These are phyloP conservation scores for Calonectria montana DNA, from an alignment of 2,329 filamentous ascomycete species.

Conservation along the genomic window DNA sequence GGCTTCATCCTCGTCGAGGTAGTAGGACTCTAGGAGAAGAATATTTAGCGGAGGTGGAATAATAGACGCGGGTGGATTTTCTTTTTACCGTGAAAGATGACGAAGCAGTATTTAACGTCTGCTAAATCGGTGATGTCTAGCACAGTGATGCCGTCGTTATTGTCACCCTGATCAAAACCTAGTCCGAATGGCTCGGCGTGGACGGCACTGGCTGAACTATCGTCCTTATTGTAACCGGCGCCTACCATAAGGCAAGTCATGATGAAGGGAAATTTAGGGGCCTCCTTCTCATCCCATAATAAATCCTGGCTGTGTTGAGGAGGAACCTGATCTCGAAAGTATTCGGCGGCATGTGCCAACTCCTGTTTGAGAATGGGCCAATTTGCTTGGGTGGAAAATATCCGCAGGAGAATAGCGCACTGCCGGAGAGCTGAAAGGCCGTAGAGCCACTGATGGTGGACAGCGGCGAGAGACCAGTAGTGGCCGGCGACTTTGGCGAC, in stretches of 20 bases:
- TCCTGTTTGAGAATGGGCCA: constrained; percentile 13
- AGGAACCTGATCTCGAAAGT: neutral
- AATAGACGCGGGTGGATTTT: too few species aligned
- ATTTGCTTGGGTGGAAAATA: constrained; percentile 25
- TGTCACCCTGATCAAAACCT: constrained; percentile 6
- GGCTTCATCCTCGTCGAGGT: neutral
- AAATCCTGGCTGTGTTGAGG: neutral
- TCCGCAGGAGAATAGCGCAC: constrained; percentile 19
- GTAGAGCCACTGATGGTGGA: constrained; percentile 28
- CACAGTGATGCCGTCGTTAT: constrained; percentile 13
- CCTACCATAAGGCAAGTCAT: constrained; percentile 20
- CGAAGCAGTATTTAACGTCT: constrained; percentile 13
- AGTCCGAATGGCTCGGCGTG: constrained; percentile 6
- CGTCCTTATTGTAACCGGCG: neutral
- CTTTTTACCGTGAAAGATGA: neutral
- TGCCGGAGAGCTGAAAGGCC: constrained; percentile 20
- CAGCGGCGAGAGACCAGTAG: constrained; percentile 24
- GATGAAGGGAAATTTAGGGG: constrained; percentile 18
- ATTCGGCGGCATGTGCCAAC: constrained; percentile 5
- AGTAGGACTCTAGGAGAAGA: neutral
- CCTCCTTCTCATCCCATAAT: neutral
- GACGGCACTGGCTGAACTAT: neutral
- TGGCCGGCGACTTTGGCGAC: constrained; percentile 24
- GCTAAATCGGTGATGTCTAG: constrained; percentile 18
- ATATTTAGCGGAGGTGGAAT: neutral